phyloP scores from a whole-genome alignment of 2,329 filamentous ascomycete genomes.

The Epicoccum sorghinum region DNA sequence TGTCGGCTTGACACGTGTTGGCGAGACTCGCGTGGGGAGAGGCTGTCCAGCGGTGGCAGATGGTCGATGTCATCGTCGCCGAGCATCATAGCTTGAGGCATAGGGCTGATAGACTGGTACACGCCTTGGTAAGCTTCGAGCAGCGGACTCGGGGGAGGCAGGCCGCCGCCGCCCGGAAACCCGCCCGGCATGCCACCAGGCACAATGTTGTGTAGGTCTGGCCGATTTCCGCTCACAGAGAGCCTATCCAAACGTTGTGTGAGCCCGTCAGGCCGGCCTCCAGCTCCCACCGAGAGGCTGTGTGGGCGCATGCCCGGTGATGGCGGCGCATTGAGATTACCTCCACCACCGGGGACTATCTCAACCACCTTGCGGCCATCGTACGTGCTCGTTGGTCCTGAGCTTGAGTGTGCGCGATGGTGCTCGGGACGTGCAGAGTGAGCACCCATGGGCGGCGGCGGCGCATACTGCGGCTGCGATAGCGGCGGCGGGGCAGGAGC shows the following conservation, averaged over 20 bases:
- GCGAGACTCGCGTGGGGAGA: conserved; percentile 40
- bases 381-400: conserved; percentile 27
- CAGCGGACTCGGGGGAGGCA: conserved; percentile 79
- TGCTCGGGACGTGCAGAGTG: conserved; percentile 36
- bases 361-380: conserved; percentile 49
- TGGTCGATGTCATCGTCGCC: conserved; percentile 57
- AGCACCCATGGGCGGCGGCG: conserved; percentile 42
- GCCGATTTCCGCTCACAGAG: conserved; percentile 52
- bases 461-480: conserved; percentile 34
- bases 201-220: conserved; percentile 37
- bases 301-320: conserved; percentile 44
- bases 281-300: conserved; percentile 25
- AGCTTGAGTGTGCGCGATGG: conserved; percentile 30
- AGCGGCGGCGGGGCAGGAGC: conserved; percentile 18
- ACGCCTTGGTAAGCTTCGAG: conserved; percentile 92
- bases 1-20: conserved; percentile 33
- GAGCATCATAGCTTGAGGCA: conserved; percentile 79
- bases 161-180: conserved; percentile 31
- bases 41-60: conserved; percentile 42
- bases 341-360: conserved; percentile 48
- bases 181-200: conserved; percentile 39
- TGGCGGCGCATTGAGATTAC: conserved; percentile 34
- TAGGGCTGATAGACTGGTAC: conserved; percentile 92
- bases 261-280: conserved; percentile 44
- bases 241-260: conserved; percentile 53